Base-by-base conservation (phyloP, 2,329 filamentous ascomycete genomes). In the Xylaria sp. region DNA sequence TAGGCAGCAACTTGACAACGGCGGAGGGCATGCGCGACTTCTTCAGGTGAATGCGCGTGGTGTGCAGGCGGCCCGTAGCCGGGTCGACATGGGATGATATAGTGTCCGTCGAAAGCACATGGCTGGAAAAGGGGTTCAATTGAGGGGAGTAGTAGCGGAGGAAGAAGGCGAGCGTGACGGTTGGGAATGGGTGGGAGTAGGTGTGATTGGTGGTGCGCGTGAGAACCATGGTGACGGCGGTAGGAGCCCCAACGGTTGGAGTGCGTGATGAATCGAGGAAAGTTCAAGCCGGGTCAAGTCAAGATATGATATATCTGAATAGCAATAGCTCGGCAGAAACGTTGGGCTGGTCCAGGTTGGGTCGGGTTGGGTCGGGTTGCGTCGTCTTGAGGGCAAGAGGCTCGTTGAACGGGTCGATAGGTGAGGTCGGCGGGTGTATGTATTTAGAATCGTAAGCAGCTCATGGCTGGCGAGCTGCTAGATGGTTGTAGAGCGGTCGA, bases 121-220 rank as follows among this genome's bases (percentile, higher is more conserved):
- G 93, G 71, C 87, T 89, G 72, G 90, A 90, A 82, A 95, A 94
- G 7, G 93, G 93, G 77, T 95, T 96, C 72, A 87, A 82, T 72
- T 87, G 83, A 34, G 86, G 86, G 5, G 86, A 88, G 67, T 92
- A 93, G 81, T 96, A 96, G 72, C 93, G 92, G 58, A 96, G 90
- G 82, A 95, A 96, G 86, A 93, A 96, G 82, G 93, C 93, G 79
- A 96, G 90, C 57, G 92, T 93, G 70, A 96, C 93, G 78, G 92
- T 92, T 70, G 92, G 90, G 83, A 95, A 95, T 57, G 91, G 90
- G 81, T 95, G 93, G 72, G 90, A 86, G 85, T 94, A 94, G 76
- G 86, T 88, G 79, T 92, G 91, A 81, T 87, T 89, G 74, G 88
- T 89, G 62, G 86, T 87, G 79, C 89, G 87, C 7, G 85, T 87